Evolutionary conservation across 2,329 filamentous ascomycete genomes (phyloP).

Genomic region (Penicillium freii): DNA sequence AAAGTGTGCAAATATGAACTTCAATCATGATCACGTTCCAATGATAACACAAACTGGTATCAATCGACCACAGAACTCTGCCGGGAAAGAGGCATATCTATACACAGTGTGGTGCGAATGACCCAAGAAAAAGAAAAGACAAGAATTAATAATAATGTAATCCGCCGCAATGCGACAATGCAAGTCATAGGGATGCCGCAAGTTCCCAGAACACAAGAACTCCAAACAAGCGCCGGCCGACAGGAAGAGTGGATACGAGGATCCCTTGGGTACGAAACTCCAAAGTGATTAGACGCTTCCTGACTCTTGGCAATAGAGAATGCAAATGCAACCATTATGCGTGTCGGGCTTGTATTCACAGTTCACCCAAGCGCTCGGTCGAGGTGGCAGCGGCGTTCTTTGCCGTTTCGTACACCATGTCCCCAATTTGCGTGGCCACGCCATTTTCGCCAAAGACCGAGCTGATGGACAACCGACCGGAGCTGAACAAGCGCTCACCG

Average conservation of each 20-base stretch:
- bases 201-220: conserved; percentile 21
- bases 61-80: conserved; percentile 13
- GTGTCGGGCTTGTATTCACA: conserved; percentile 23
- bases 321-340: conserved; percentile 4
- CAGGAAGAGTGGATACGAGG: conserved; percentile 15
- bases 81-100: neutral
- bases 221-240: conserved; percentile 28
- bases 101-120: neutral
- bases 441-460: conserved; percentile 32
- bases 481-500: conserved; percentile 60
- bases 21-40: conserved; percentile 10
- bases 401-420: conserved; percentile 50
- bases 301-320: neutral
- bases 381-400: conserved; percentile 45
- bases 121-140: conserved; percentile 2
- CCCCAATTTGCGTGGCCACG: conserved; percentile 32
- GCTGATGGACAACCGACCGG: conserved; percentile 33
- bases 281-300: neutral
- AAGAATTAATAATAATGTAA: conserved; percentile 11
- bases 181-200: conserved; percentile 8
- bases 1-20: conserved; percentile 6
- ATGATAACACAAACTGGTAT: conserved; percentile 10
- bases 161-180: conserved; percentile 10
- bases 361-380: conserved; percentile 31
- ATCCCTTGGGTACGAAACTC: conserved; percentile 2